phyloP scores from a whole-genome alignment of 306 rosid species.

The Mimosa pudica region DNA sequence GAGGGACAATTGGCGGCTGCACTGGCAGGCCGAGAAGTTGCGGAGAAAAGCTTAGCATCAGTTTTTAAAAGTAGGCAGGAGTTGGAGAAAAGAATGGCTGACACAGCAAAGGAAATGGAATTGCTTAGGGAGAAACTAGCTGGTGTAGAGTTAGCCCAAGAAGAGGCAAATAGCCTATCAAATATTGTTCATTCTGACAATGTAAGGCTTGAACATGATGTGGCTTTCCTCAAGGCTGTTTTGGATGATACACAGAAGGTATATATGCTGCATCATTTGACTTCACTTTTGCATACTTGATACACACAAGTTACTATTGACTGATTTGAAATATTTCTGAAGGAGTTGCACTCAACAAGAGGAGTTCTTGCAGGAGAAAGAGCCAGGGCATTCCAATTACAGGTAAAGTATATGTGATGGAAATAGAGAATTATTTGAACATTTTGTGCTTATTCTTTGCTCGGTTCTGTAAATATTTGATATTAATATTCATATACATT shows the following conservation, averaged over 20 bases:
- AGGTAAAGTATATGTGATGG: slow-evolving; percentile 45
- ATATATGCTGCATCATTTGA: slow-evolving; percentile 26
- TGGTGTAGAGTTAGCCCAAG: slow-evolving; percentile 77
- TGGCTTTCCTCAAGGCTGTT: slow-evolving; percentile 97
- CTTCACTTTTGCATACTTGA: slow-evolving; percentile 11
- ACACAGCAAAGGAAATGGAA: slow-evolving; percentile 70
- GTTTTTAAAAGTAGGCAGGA: slow-evolving; percentile 75
- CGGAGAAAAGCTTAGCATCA: slow-evolving; percentile 69
- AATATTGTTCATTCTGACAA: slow-evolving; percentile 91
- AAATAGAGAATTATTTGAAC: neutral
- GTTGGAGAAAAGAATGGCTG: slow-evolving; percentile 62
- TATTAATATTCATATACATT: too few species aligned
- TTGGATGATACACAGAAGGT: slow-evolving; percentile 98
- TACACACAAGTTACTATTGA: slow-evolving; percentile 13
- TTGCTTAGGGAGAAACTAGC: slow-evolving; percentile 75
- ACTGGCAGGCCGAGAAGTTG: slow-evolving; percentile 69
- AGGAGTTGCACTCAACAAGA: slow-evolving; percentile 97
- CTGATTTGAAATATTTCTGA: slow-evolving; percentile 10
- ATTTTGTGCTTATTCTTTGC: neutral
- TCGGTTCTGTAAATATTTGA: neutral
- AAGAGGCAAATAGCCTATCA: slow-evolving; percentile 81
- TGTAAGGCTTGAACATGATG: slow-evolving; percentile 93
- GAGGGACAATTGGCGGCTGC: slow-evolving; percentile 88
- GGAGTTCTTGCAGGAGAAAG: slow-evolving; percentile 94
- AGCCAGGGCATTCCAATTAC: slow-evolving; percentile 90